A percentile compares a stretch with the other conserved stretches of the same genome.
phyloP scores from a whole-genome alignment of 352 stramenopile species.

The Phytophthora quininea region DNA sequence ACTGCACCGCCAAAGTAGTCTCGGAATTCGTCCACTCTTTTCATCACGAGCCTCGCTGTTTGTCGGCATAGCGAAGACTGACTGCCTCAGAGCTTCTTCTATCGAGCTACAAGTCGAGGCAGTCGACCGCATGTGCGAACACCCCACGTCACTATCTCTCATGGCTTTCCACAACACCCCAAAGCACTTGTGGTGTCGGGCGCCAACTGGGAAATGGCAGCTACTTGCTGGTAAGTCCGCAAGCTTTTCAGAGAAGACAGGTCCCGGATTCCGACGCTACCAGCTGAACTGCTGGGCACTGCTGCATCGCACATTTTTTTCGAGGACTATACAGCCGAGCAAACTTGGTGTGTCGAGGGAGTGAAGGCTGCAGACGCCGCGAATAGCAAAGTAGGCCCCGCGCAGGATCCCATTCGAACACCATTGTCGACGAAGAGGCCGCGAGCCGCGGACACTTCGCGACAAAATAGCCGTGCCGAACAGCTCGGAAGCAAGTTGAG shows the following conservation, averaged over 20 bases:
- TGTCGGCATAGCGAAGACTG: conserved; percentile 28
- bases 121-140: conserved; percentile 37
- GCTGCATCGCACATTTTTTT: conserved; percentile 34
- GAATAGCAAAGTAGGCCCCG: conserved; percentile 21
- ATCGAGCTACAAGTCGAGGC: conserved; percentile 37
- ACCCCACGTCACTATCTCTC: conserved; percentile 24
- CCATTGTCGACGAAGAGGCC: conserved; percentile 18
- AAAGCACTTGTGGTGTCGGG: conserved; percentile 18
- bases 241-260: conserved; percentile 31
- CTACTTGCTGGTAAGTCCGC: conserved; percentile 15
- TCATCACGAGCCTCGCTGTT: conserved; percentile 21
- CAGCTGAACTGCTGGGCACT: conserved; percentile 23
- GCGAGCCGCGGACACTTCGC: neutral
- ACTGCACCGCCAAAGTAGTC: conserved; percentile 33
- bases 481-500: neutral
- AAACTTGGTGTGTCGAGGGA: conserved; percentile 1
- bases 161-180: conserved; percentile 4
- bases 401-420: conserved; percentile 10
- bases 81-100: conserved; percentile 36
- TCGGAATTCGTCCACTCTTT: conserved; percentile 18
- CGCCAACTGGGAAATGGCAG: conserved; percentile 39
- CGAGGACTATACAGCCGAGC: conserved; percentile 9
- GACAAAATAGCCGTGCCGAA: conserved; percentile 27
- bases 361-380: conserved; percentile 13
- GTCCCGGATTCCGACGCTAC: conserved; percentile 19